Evolutionary conservation across 2,329 filamentous ascomycete species (phyloP), one percentile per base, ranked within the genome.

Genomic region (Cytospora schulzeri): DNA sequence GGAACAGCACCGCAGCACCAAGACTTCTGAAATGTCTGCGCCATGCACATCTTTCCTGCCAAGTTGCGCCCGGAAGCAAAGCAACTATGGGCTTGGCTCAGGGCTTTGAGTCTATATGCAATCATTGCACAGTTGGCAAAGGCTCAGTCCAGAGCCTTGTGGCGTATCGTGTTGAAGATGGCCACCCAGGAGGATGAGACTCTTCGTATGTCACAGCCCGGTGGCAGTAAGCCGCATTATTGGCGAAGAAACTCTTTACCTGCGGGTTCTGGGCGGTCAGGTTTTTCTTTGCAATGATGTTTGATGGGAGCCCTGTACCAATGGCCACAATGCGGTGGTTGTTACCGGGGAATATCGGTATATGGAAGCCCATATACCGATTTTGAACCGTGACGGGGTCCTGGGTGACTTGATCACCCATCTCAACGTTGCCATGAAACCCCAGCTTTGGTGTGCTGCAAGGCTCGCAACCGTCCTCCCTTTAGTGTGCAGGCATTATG

Each of bases 401-500:
- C 41, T 14, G n/a, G 41, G n/a, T 12, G 8, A 19, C 9, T 48
- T 19, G n/a, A n/a, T 17, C 35, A 38, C 15, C 15, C 17, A 15
- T 4, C 5, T 41, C 38, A 19, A 48, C 45, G 11, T 48, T 48
- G 45, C 11, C 22, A 11, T 12, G 4, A 11, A 9, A 14, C 45
- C 24, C 7, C 48, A 24, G 17, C 24, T 22, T 26, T 26, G 59
- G 59, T 24, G 22, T 35, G 50, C 15, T 45, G 51, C 29, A 31
- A 50, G 59, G n/a, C 59, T 55, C 8, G 45, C 45, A 48, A 56
- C 59, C 38, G 17, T 17, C 7, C 7, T 11, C 38, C 17, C 28
- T 50, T n/a, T 62, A 35, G 52, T 19, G 15, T 33, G 41, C 41
- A 28, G 26, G 41, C n/a, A 50, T 61, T 3, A 59, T 60, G 38